Evolutionary conservation across 1,139 yeast species (phyloP).

Genomic region (Keqinozyma sinolaborantium): DNA sequence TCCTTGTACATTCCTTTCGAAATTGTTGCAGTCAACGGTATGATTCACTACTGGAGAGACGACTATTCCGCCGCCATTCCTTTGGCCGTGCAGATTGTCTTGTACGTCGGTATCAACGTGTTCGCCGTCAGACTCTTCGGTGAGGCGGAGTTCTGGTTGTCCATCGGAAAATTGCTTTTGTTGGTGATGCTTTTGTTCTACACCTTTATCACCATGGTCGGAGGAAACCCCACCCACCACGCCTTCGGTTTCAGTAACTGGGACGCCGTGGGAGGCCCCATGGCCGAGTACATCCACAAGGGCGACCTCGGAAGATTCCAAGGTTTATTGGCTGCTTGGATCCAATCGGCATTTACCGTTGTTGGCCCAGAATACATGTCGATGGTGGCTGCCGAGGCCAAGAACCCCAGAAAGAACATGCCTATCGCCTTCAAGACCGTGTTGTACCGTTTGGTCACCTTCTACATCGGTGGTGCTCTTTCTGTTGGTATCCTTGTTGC

Average conservation of each 20-base stretch:
- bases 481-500: slow-evolving; percentile 33
- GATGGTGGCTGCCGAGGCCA: slow-evolving; percentile 79
- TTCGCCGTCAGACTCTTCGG: slow-evolving; percentile 72
- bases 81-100: slow-evolving; percentile 53
- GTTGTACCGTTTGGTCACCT: slow-evolving; percentile 59
- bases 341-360: slow-evolving; percentile 61
- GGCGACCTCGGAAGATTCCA: slow-evolving; percentile 65
- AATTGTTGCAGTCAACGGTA: slow-evolving; percentile 70
- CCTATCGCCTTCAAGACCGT: slow-evolving; percentile 54
- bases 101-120: slow-evolving; percentile 59
- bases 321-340: slow-evolving; percentile 62
- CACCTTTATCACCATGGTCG: slow-evolving; percentile 78
- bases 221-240: slow-evolving; percentile 70
- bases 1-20: slow-evolving; percentile 75
- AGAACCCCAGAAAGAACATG: slow-evolving; percentile 60
- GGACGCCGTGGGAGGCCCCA: slow-evolving; percentile 43
- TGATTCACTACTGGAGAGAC: slow-evolving; percentile 72
- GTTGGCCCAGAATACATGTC: slow-evolving; percentile 84
- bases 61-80: slow-evolving; percentile 66
- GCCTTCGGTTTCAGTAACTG: slow-evolving; percentile 66
- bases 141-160: slow-evolving; percentile 75
- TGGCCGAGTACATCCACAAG: slow-evolving; percentile 49
- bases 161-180: slow-evolving; percentile 65
- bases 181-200: slow-evolving; percentile 68
- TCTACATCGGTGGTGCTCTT: slow-evolving; percentile 51